phyloP scores from a whole-genome alignment of 768 basidiomycete species.

The Gloeostereum incarnatum region DNA sequence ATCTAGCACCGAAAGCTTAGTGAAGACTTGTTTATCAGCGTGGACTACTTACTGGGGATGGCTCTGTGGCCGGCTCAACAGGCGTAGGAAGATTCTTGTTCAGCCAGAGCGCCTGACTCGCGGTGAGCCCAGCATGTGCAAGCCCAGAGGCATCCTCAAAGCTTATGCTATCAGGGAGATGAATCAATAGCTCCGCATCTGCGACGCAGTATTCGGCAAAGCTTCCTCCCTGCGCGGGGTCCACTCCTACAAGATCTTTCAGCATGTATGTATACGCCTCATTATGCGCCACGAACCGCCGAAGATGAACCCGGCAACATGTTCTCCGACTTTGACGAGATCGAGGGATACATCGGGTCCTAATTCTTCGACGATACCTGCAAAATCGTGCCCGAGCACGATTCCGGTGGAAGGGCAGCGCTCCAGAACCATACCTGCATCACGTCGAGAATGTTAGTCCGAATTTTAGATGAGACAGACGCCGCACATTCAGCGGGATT shows the following conservation, averaged over 20 bases:
- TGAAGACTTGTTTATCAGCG: not conserved
- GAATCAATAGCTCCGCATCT: slow-evolving; percentile 10
- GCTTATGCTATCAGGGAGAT: slow-evolving; percentile 7
- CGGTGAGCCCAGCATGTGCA: slow-evolving; percentile 10
- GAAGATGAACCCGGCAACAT: slow-evolving; percentile 6
- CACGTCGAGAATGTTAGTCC: not conserved
- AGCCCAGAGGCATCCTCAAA: slow-evolving; percentile 11
- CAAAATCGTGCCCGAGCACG: slow-evolving; percentile 7
- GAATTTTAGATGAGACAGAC: not conserved
- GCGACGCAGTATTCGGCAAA: slow-evolving; percentile 13
- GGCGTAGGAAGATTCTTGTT: slow-evolving; percentile 10
- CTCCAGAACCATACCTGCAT: slow-evolving; percentile 2
- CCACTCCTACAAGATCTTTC: not conserved
- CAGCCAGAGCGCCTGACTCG: slow-evolving; percentile 10
- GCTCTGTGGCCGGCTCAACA: slow-evolving; percentile 3
- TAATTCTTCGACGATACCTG: slow-evolving; percentile 6
- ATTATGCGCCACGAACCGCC: slow-evolving; percentile 2
- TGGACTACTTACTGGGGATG: slow-evolving; percentile 8
- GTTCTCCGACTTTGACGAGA: slow-evolving; percentile 4
- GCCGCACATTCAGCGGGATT: slow-evolving; percentile 10
- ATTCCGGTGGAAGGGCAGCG: not conserved
- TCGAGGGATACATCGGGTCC: slow-evolving; percentile 5
- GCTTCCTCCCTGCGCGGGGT: not conserved
- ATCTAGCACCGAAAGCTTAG: slow-evolving; percentile 2
- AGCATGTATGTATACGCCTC: not conserved